These are phyloP conservation scores for Moesziomyces sp. DNA, from an alignment of 1,284 basidiomycete genomes.

Conservation along the genomic window DNA sequence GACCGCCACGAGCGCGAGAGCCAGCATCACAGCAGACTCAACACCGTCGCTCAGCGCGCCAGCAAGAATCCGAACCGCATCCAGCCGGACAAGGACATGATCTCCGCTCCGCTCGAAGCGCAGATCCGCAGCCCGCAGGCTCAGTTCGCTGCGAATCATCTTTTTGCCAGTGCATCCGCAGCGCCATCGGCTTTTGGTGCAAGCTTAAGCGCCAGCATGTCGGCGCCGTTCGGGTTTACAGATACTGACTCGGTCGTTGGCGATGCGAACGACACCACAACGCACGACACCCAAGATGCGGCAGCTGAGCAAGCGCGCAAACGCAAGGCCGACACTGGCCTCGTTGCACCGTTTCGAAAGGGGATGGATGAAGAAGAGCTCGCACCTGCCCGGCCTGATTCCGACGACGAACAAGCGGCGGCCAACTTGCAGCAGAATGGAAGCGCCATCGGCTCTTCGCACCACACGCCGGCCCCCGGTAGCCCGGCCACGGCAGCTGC, in stretches of 20 bases:
- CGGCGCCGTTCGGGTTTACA: constrained; percentile 15
- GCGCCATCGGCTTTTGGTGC: constrained; percentile 24
- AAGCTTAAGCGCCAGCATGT: constrained; percentile 17
- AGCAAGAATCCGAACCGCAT: constrained; percentile 39
- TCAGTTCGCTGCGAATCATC: constrained; percentile 61
- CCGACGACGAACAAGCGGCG: constrained; percentile 30
- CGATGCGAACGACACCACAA: not conserved
- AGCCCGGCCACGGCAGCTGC: constrained; percentile 1
- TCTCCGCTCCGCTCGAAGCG: constrained; percentile 68
- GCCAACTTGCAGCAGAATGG: not conserved
- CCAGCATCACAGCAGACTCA: constrained; percentile 29
- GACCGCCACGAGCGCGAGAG: constrained; percentile 56
- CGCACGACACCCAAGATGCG: not conserved
- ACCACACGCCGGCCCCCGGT: constrained; percentile 1
- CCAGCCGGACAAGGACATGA: constrained; percentile 54
- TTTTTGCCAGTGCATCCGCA: constrained; percentile 50
- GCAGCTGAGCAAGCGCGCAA: constrained; percentile 7
- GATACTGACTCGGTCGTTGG: constrained; percentile 13
- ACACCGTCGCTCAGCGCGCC: constrained; percentile 23
- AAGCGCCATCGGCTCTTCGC: constrained; percentile 2
- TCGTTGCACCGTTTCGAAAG: constrained; percentile 57
- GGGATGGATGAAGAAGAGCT: constrained; percentile 55
- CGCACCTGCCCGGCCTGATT: constrained; percentile 22
- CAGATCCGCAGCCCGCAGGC: constrained; percentile 54
- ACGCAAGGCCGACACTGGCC: constrained; percentile 21